Conservation (phyloP, 1,284 basidiomycete species). For the Rhodofomes roseus region DNA sequence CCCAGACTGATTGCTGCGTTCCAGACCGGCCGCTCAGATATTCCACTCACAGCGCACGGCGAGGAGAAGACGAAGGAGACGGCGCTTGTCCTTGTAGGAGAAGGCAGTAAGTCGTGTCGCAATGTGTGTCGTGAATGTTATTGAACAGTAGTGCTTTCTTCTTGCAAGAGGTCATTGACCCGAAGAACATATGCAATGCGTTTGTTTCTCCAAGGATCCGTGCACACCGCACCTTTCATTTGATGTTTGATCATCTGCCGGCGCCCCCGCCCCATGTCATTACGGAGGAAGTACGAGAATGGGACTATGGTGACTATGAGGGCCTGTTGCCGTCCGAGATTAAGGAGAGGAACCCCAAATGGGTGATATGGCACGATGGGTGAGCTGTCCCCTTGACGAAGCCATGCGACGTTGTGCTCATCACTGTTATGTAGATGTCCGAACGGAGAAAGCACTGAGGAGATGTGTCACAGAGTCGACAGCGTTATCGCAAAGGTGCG, state of each 20-base stretch:
- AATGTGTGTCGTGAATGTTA: background rate
- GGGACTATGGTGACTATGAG: constrained; percentile 92
- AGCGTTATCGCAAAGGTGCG: constrained; percentile 63
- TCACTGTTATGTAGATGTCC: constrained; percentile 67
- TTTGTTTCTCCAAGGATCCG: constrained; percentile 83
- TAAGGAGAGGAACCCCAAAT: constrained; percentile 57
- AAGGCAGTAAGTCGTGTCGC: constrained; percentile 56
- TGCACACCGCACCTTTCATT: constrained; percentile 81
- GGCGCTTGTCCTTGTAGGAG: constrained; percentile 67
- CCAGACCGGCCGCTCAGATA: constrained; percentile 86
- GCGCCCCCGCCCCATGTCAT: constrained; percentile 50
- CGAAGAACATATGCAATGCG: constrained; percentile 71
- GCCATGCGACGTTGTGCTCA: background rate
- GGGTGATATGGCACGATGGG: constrained; percentile 86
- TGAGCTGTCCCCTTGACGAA: constrained; percentile 26
- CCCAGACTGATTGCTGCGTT: constrained; percentile 4
- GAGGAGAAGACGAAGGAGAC: constrained; percentile 68
- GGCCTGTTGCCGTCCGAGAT: constrained; percentile 79
- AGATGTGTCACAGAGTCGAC: constrained; percentile 82
- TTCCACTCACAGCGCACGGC: constrained; percentile 83
- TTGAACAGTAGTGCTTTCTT: background rate
- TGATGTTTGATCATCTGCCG: constrained; percentile 63
- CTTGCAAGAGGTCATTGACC: constrained; percentile 71
- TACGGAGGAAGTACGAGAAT: constrained; percentile 72
- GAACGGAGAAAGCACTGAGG: constrained; percentile 77